Conservation (phyloP, 441 rosid species). For the Iberis amara region DNA sequence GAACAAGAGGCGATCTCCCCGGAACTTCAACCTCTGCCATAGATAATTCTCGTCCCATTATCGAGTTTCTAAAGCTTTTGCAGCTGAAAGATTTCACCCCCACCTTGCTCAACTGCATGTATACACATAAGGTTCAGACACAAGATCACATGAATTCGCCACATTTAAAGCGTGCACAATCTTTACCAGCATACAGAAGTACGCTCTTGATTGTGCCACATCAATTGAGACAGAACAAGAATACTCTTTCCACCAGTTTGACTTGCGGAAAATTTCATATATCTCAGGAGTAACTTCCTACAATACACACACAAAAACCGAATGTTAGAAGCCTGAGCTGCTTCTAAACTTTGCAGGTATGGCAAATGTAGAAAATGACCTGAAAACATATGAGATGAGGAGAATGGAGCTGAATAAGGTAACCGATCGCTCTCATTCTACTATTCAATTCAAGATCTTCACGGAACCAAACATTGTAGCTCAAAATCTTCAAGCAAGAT, state of each 20-base stretch:
- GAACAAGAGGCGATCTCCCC: constrained; percentile 46
- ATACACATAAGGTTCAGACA: constrained; percentile 3
- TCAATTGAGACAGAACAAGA: constrained; percentile 53
- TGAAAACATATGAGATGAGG: constrained; percentile 86
- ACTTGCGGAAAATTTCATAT: constrained; percentile 50
- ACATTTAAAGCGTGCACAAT: not conserved
- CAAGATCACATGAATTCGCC: constrained; percentile 6
- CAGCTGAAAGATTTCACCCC: constrained; percentile 57
- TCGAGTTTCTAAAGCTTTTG: constrained; percentile 58
- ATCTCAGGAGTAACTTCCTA: constrained; percentile 85
- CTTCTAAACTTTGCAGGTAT: not conserved
- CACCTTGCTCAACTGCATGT: constrained; percentile 69
- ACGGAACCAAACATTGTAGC: constrained; percentile 94
- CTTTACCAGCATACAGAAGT: constrained; percentile 81
- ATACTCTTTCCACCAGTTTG: constrained; percentile 84
- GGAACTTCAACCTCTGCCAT: constrained; percentile 54
- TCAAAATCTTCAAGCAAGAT: constrained; percentile 58
- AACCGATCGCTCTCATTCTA: constrained; percentile 81
- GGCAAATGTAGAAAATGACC: constrained; percentile 35
- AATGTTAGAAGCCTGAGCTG: constrained; percentile 3
- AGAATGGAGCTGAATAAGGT: constrained; percentile 64
- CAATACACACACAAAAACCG: constrained; percentile 16
- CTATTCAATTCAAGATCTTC: constrained; percentile 73
- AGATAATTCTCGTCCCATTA: constrained; percentile 84
- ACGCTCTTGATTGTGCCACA: constrained; percentile 40